phyloP scores from a whole-genome alignment of 192 early-diverging fungal species.

The Linnemannia elongata region DNA sequence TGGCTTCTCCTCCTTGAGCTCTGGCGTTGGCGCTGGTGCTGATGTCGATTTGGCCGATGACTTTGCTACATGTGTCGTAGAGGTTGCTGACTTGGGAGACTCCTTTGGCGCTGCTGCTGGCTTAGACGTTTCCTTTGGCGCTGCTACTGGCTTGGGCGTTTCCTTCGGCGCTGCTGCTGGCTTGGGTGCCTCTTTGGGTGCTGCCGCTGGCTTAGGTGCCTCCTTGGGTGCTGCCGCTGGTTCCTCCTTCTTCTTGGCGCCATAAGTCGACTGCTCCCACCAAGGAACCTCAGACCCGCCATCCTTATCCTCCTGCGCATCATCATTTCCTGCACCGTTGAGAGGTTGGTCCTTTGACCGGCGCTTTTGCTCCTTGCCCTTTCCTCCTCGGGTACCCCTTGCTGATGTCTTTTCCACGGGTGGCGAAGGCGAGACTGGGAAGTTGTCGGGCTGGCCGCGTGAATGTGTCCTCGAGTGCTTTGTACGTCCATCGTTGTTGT shows the following conservation, averaged over 20 bases:
- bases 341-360: constrained; percentile 27
- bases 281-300: constrained; percentile 22
- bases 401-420: constrained; percentile 9
- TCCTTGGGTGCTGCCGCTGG: not conserved
- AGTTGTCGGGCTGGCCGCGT: not conserved
- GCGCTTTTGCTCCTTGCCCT: constrained; percentile 42
- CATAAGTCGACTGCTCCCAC: constrained; percentile 55
- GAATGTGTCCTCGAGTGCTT: constrained; percentile 16
- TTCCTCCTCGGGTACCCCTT: constrained; percentile 35
- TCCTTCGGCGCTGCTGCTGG: not conserved
- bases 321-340: constrained; percentile 1
- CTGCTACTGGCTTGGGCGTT: not conserved
- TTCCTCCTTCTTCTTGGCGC: constrained; percentile 35
- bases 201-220: not conserved
- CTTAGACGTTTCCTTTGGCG: constrained; percentile 12
- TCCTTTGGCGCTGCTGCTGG: not conserved
- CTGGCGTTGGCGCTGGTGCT: not conserved
- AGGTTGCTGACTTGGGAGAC: not conserved
- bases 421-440: not conserved
- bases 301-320: not conserved
- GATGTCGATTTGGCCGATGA: not conserved
- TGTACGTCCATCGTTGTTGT: not conserved
- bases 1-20: constrained; percentile 11
- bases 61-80: not conserved
- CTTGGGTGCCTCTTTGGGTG: not conserved